A percentile compares a stretch with the other conserved stretches of the same genome.
Conservation (phyloP, 352 stramenopile genomes). For the Phytophthora pluvialis region DNA sequence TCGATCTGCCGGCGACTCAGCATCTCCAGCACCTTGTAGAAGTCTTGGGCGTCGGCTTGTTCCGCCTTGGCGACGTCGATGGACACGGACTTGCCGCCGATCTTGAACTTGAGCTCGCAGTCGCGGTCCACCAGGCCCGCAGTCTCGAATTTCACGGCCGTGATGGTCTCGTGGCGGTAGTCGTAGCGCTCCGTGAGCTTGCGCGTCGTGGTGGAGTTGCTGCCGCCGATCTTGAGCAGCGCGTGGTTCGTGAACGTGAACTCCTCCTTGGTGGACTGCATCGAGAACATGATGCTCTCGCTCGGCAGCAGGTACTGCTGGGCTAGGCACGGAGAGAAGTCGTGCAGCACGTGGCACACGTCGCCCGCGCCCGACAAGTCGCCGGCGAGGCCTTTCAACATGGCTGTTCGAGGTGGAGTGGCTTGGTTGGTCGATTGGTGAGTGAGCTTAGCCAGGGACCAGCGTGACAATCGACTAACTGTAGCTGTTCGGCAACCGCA, state of each 20-base stretch:
- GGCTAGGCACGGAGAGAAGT: conserved; percentile 47
- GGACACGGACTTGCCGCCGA: conserved; percentile 46
- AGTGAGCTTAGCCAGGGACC: conserved; percentile 2
- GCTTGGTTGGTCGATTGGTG: conserved; percentile 7
- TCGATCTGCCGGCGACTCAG: conserved; percentile 49
- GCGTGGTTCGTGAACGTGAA: conserved; percentile 73
- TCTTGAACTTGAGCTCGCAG: conserved; percentile 67
- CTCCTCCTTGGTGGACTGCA: conserved; percentile 68
- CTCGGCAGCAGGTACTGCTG: conserved; percentile 50
- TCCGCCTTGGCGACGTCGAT: conserved; percentile 64
- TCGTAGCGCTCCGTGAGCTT: conserved; percentile 55
- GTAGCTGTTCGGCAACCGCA: conserved; percentile 1
- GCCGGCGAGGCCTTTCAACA: conserved; percentile 61
- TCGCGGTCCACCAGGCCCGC: conserved; percentile 56
- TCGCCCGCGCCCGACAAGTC: conserved; percentile 63
- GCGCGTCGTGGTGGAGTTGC: conserved; percentile 60
- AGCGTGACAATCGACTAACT: conserved; percentile 11
- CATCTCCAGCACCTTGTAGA: conserved; percentile 66
- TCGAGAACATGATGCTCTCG: conserved; percentile 56
- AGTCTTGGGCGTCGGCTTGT: conserved; percentile 34
- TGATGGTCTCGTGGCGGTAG: conserved; percentile 43
- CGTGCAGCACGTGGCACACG: conserved; percentile 51
- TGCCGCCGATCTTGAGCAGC: conserved; percentile 45
- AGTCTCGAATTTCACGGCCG: conserved; percentile 54
- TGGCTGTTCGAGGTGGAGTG: conserved; percentile 12